Evolutionary conservation across 306 rosid species (phyloP).

Genomic region (Gynostemma pentaphyllum): DNA sequence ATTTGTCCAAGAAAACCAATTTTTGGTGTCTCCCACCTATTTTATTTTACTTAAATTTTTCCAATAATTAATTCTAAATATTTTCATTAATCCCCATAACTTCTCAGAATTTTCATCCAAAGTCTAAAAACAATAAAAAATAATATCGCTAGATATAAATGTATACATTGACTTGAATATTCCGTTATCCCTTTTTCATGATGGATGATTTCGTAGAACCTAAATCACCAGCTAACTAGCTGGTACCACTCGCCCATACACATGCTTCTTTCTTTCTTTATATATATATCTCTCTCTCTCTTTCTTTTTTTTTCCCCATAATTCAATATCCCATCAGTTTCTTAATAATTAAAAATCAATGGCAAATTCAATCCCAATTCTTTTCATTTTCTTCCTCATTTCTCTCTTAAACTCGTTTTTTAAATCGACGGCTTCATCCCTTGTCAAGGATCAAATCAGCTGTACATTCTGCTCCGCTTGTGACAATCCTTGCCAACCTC

Average conservation of each 20-base stretch:
- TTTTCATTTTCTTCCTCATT: conserved; percentile 5
- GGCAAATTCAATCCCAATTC: neutral
- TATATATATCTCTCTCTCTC: neutral
- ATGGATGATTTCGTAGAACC: conserved; percentile 23
- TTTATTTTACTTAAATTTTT: no score
- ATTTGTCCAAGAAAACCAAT: no score
- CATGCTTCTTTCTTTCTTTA: conserved; percentile 2
- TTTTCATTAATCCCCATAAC: no score
- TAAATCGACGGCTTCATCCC: neutral
- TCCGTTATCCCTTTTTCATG: neutral
- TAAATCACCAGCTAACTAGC: conserved; percentile 34
- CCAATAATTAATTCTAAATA: no score
- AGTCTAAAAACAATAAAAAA: no score
- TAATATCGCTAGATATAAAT: no score
- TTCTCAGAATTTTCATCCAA: no score
- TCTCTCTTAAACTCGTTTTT: neutral
- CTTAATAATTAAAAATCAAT: conserved; percentile 4
- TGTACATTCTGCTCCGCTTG: conserved; percentile 50
- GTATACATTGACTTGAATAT: neutral
- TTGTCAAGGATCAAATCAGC: conserved; percentile 25
- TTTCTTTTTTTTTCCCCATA: neutral
- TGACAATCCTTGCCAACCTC: conserved; percentile 45
- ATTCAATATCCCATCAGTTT: neutral
- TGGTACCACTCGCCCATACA: conserved; percentile 31
- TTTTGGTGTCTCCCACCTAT: no score